A percentile compares a stretch with the other conserved stretches of the same genome.
phyloP scores from a whole-genome alignment of 1,284 basidiomycete genomes.

The Trametes polyzona region DNA sequence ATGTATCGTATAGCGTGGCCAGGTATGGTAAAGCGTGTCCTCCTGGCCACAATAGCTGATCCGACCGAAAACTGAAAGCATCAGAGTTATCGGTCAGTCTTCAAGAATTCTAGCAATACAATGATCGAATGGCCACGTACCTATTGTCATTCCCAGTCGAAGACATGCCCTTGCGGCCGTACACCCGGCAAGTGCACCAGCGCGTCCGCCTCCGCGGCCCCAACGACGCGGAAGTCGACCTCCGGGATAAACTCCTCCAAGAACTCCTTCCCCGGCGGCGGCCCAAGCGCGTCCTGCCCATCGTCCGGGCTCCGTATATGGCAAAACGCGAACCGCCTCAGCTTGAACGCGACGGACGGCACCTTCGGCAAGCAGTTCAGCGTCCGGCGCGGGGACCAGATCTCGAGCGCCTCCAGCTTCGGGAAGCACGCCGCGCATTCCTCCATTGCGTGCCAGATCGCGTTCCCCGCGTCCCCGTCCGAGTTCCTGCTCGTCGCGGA shows the following conservation, averaged over 20 bases:
- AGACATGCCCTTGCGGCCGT: neutral
- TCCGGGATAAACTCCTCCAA: neutral
- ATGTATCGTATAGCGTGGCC: no score
- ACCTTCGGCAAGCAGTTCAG: neutral
- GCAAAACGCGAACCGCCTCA: neutral
- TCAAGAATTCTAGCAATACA: no score
- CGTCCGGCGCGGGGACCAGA: constrained; percentile 8
- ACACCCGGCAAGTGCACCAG: neutral
- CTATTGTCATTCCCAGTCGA: constrained; percentile 1
- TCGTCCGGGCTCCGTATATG: neutral
- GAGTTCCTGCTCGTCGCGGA: neutral
- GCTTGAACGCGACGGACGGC: neutral
- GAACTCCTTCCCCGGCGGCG: neutral
- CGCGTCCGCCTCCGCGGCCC: neutral
- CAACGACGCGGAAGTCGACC: neutral
- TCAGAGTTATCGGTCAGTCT: no score
- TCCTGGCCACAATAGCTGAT: no score
- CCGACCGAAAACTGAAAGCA: no score
- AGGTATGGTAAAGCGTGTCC: no score
- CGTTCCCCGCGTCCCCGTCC: neutral
- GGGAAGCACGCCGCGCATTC: neutral
- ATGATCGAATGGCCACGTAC: no score
- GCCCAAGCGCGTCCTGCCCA: neutral
- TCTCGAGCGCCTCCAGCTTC: neutral
- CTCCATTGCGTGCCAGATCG: neutral